A percentile compares a stretch with the other conserved stretches of the same genome.
phyloP scores from a whole-genome alignment of 2,329 filamentous ascomycete genomes.

The Cytospora mali region DNA sequence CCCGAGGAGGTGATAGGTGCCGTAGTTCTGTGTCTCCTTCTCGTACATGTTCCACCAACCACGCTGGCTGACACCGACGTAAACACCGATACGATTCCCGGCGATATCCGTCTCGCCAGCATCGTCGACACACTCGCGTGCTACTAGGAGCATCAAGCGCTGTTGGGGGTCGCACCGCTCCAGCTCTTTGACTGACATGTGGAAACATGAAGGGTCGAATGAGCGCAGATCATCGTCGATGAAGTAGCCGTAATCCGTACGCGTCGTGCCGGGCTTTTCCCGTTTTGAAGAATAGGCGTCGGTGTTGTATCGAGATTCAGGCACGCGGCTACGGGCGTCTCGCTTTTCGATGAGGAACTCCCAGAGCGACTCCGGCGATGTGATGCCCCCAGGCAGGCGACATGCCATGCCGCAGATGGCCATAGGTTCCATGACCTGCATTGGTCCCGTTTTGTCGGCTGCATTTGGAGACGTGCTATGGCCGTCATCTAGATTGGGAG shows the following conservation, averaged over 20 bases:
- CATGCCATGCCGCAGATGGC: constrained; percentile 10
- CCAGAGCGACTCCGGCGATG: constrained; percentile 32
- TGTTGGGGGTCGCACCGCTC: constrained; percentile 29
- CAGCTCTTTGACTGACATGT: constrained; percentile 21
- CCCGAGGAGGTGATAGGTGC: neutral
- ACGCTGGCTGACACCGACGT: constrained; percentile 26
- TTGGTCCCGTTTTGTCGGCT: no score
- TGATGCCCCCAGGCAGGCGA: constrained; percentile 34
- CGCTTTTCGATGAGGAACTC: constrained; percentile 34
- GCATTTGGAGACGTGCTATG: no score
- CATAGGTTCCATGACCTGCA: no score
- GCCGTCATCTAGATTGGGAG: no score
- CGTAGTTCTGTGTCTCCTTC: neutral
- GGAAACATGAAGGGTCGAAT: constrained; percentile 28
- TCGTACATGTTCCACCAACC: neutral
- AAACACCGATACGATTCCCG: constrained; percentile 38
- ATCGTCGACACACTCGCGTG: constrained; percentile 28
- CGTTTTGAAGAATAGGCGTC: constrained; percentile 30
- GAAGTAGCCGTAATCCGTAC: constrained; percentile 25
- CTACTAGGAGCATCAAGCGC: constrained; percentile 31
- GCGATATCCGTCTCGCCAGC: constrained; percentile 34
- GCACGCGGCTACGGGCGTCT: constrained; percentile 31
- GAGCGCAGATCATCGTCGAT: constrained; percentile 17
- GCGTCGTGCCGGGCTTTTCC: neutral
- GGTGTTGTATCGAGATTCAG: constrained; percentile 31